Conservation (phyloP, 805 yeast genomes). For the Debaryomyces prosopidis region DNA sequence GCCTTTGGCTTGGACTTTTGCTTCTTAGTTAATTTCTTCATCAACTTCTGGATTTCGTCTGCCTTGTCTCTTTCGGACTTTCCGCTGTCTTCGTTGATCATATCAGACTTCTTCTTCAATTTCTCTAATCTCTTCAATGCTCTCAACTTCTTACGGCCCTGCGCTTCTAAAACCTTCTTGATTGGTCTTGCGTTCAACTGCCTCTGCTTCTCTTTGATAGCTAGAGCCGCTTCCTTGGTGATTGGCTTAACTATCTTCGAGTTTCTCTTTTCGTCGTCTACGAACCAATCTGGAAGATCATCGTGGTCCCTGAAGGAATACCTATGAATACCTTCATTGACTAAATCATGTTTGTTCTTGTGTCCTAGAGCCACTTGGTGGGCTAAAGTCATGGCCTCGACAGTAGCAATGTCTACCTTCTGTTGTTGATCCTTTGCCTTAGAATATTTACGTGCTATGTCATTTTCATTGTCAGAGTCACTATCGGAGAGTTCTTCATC, state of each 20-base stretch:
- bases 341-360: slow-evolving; percentile 75
- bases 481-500: slow-evolving; percentile 35
- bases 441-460: slow-evolving; percentile 32
- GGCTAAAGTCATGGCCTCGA: slow-evolving; percentile 96
- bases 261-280: slow-evolving; percentile 88
- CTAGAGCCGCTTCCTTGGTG: slow-evolving; percentile 74
- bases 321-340: slow-evolving; percentile 92
- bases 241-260: slow-evolving; percentile 86
- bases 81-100: slow-evolving; percentile 81
- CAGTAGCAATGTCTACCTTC: slow-evolving; percentile 83
- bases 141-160: slow-evolving; percentile 92
- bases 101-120: slow-evolving; percentile 84
- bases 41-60: slow-evolving; percentile 83
- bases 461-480: slow-evolving; percentile 55
- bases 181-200: slow-evolving; percentile 95
- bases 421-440: slow-evolving; percentile 51
- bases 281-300: slow-evolving; percentile 94
- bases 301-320: slow-evolving; percentile 90
- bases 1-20: slow-evolving; percentile 78
- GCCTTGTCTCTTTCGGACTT: slow-evolving; percentile 94
- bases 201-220: slow-evolving; percentile 43
- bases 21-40: slow-evolving; percentile 75
- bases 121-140: slow-evolving; percentile 82
- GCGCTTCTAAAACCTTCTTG: slow-evolving; percentile 97
- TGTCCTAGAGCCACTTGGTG: slow-evolving; percentile 93